Evolutionary conservation across 2,329 filamentous ascomycete species (phyloP).

Genomic region (Monosporascus cannonballus): DNA sequence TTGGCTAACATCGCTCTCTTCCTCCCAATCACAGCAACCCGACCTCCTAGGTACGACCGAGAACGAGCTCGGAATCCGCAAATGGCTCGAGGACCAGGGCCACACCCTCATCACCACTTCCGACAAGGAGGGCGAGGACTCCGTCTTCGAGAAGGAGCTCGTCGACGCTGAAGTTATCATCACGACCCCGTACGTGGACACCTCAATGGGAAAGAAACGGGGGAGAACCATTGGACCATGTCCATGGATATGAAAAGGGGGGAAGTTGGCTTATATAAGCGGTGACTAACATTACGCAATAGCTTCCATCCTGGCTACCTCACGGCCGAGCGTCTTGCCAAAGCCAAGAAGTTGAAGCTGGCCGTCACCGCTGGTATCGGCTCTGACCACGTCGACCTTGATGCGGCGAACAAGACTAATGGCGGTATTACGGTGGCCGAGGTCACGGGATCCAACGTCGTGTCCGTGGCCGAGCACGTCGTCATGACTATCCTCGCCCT

Average conservation of each 20-base stretch:
- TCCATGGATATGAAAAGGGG: too few relatives aligned
- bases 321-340: constrained; percentile 89
- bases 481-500: constrained; percentile 97
- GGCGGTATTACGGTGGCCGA: constrained; percentile 95
- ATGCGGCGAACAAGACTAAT: constrained; percentile 97
- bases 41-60: constrained; percentile 89
- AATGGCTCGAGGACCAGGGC: constrained; percentile 96
- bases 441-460: constrained; percentile 96
- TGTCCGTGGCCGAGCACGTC: constrained; percentile 97
- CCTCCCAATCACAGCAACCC: constrained; percentile 49
- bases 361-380: constrained; percentile 96
- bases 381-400: constrained; percentile 95
- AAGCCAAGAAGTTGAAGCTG: constrained; percentile 98
- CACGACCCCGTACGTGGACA: constrained; percentile 73
- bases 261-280: too few relatives aligned
- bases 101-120: constrained; percentile 96
- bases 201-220: not conserved
- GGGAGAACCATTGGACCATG: too few relatives aligned
- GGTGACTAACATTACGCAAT: constrained; percentile 11
- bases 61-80: constrained; percentile 94
- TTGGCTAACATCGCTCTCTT: constrained; percentile 15
- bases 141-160: constrained; percentile 89
- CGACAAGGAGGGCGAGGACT: constrained; percentile 93
- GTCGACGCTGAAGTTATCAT: constrained; percentile 98
- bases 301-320: constrained; percentile 99